Percentiles rank a stretch among this genome's conserved stretches.
These are phyloP conservation scores for Rauvolfia tetraphylla DNA, from an alignment of 257 asterid genomes.

Conservation along the genomic window DNA sequence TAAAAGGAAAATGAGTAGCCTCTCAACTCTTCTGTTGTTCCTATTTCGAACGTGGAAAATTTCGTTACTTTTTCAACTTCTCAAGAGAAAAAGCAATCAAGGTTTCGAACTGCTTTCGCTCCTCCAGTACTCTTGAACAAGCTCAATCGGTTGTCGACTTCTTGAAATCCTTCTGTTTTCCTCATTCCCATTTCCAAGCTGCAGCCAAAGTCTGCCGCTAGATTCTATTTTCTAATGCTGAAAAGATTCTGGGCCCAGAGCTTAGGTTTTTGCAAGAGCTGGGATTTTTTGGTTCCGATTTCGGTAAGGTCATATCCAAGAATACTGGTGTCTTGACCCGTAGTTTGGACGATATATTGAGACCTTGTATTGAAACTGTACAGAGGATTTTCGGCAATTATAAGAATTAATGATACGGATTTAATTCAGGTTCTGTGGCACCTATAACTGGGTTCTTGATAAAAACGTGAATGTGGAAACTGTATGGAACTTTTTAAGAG, in stretches of 20 bases:
- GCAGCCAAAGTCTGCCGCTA: not conserved
- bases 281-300: conserved; percentile 26
- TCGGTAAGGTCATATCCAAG: conserved; percentile 26
- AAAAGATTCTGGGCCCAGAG: conserved; percentile 10
- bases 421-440: conserved; percentile 20
- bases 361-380: conserved; percentile 22
- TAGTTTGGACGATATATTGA: conserved; percentile 25
- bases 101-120: not conserved
- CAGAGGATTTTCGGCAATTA: conserved; percentile 18
- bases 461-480: no score
- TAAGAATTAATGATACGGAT: conserved; percentile 10
- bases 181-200: not conserved
- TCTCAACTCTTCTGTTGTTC: no score
- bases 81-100: not conserved
- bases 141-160: not conserved
- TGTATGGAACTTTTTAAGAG: conserved; percentile 19
- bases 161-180: not conserved
- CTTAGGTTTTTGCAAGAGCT: conserved; percentile 27
- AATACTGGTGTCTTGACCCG: conserved; percentile 11
- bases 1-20: no score
- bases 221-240: not conserved
- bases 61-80: not conserved
- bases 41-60: no score
- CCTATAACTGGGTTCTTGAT: conserved; percentile 18
- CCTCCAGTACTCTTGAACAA: not conserved